Conservation (phyloP, 139 green algal species). For the Chlamydomonas sp. region DNA sequence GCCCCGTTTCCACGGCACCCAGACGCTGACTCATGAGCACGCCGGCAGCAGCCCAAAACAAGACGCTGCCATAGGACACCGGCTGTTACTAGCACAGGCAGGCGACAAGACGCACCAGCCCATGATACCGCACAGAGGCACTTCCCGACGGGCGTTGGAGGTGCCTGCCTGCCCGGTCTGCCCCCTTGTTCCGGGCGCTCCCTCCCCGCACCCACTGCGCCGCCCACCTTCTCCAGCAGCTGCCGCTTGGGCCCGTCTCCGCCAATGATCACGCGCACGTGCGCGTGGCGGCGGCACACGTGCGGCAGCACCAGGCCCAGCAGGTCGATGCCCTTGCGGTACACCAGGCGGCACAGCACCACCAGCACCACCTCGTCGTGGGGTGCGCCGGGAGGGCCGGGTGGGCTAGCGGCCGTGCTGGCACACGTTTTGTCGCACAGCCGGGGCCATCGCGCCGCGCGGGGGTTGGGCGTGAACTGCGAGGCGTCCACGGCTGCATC, state of each 20-base stretch:
- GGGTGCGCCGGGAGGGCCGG: slow-evolving; percentile 8
- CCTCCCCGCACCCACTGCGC: slow-evolving; percentile 49
- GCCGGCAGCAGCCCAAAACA: too few relatives aligned
- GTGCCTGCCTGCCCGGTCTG: too few relatives aligned
- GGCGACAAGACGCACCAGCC: too few relatives aligned
- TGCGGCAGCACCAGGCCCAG: slow-evolving; percentile 86
- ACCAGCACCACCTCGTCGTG: slow-evolving; percentile 63
- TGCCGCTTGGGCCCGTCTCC: slow-evolving; percentile 92
- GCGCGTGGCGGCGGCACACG: slow-evolving; percentile 70
- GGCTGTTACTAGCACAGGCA: too few relatives aligned
- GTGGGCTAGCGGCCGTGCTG: not conserved
- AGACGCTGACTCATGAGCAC: too few relatives aligned
- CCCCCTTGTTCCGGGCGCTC: too few relatives aligned
- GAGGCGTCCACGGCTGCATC: slow-evolving; percentile 82
- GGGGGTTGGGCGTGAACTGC: slow-evolving; percentile 74
- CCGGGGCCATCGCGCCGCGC: not conserved
- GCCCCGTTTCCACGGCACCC: too few relatives aligned
- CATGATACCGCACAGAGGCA: too few relatives aligned
- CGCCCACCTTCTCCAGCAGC: slow-evolving; percentile 69
- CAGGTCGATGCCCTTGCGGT: slow-evolving; percentile 97
- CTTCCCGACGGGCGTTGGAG: too few relatives aligned
- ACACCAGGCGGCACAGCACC: slow-evolving; percentile 89
- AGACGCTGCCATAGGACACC: too few relatives aligned
- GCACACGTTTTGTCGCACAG: not conserved
- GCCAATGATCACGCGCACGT: slow-evolving; percentile 83